These are phyloP conservation scores for Nicotiana obtusifolia DNA, from an alignment of 257 asterid genomes.

Conservation along the genomic window DNA sequence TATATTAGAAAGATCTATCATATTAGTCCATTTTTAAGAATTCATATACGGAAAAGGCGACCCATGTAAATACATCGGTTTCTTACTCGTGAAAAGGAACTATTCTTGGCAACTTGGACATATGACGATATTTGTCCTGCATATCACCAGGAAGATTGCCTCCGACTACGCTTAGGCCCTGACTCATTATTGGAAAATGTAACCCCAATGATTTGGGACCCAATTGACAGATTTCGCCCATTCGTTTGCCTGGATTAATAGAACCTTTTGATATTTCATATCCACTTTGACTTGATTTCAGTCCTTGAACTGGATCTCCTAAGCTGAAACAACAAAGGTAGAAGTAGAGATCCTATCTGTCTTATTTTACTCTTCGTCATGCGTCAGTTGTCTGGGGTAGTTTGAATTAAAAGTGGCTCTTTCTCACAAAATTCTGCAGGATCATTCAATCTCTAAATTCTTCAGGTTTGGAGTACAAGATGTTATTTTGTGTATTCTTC, in stretches of 20 bases:
- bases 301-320: constrained; percentile 6
- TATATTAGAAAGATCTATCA: not conserved
- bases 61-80: not conserved
- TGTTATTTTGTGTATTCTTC: not conserved
- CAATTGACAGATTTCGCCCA: not conserved
- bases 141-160: not conserved
- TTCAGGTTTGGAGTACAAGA: not conserved
- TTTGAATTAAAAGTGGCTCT: not conserved
- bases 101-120: not conserved
- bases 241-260: not conserved
- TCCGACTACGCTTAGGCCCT: not conserved
- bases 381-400: not conserved
- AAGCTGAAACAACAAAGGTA: not conserved
- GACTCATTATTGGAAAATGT: not conserved
- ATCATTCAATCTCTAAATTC: not conserved
- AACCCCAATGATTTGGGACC: constrained; percentile 1
- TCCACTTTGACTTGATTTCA: not conserved
- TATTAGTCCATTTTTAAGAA: not conserved
- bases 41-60: not conserved
- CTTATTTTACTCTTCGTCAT: not conserved
- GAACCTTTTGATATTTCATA: not conserved
- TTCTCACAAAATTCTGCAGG: not conserved
- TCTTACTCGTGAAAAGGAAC: not conserved
- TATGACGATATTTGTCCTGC: not conserved
- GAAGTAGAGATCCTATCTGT: not conserved